phyloP scores from a whole-genome alignment of 2,329 filamentous ascomycete genomes.

The Beauveria sp. region DNA sequence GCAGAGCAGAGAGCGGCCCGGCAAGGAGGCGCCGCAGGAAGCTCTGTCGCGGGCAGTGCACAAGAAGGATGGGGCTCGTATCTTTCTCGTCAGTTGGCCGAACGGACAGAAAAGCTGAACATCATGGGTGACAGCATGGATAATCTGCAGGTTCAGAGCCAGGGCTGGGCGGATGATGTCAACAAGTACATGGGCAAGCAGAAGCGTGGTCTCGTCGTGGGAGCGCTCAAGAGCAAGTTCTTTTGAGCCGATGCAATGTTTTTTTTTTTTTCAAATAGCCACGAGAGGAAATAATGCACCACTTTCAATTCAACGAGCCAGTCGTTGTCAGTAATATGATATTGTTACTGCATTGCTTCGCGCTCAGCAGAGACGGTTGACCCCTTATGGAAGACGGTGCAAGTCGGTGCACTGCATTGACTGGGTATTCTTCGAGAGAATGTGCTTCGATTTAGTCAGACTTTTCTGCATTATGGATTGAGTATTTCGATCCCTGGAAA shows the following conservation, averaged over 20 bases:
- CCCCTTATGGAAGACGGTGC: too few relatives aligned
- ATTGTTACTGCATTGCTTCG: too few relatives aligned
- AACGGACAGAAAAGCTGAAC: slow-evolving; percentile 80
- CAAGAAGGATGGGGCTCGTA: slow-evolving; percentile 70
- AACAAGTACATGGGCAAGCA: slow-evolving; percentile 80
- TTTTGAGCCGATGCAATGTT: slow-evolving; percentile 18
- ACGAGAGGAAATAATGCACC: too few relatives aligned
- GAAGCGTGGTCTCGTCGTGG: slow-evolving; percentile 76
- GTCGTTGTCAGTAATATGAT: too few relatives aligned
- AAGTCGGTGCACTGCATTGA: too few relatives aligned
- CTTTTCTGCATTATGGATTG: too few relatives aligned
- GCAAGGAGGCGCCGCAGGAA: slow-evolving; percentile 21
- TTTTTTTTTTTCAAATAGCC: not conserved
- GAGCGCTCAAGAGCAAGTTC: slow-evolving; percentile 57
- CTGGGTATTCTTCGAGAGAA: too few relatives aligned
- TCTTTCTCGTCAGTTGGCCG: slow-evolving; percentile 78
- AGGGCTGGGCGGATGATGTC: slow-evolving; percentile 80
- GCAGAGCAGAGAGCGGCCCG: slow-evolving; percentile 60
- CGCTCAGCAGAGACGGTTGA: too few relatives aligned
- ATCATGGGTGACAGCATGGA: slow-evolving; percentile 82
- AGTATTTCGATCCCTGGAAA: too few relatives aligned
- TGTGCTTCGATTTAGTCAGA: too few relatives aligned
- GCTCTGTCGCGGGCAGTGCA: slow-evolving; percentile 18
- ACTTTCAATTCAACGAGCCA: too few relatives aligned
- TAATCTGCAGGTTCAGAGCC: slow-evolving; percentile 69